Evolutionary conservation across 106 monocot genomes (phyloP).

Genomic region (Triglochin maritima): DNA sequence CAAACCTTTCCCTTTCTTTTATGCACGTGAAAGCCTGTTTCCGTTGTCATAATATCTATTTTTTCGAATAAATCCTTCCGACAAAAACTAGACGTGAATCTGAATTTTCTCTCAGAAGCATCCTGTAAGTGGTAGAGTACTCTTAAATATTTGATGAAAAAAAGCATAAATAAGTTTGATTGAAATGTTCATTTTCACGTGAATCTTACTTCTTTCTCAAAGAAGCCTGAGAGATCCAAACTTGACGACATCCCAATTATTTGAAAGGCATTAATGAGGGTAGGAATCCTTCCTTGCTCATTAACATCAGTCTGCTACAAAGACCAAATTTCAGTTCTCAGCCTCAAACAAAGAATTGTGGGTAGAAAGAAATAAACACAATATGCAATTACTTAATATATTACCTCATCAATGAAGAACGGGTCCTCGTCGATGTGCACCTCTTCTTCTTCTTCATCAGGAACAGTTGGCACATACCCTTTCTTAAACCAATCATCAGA

Average conservation of each 20-base stretch:
- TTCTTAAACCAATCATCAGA: constrained; percentile 81
- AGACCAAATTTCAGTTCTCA: too few relatives aligned
- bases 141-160: constrained; percentile 13
- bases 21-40: constrained; percentile 66
- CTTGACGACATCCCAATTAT: constrained; percentile 84
- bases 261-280: constrained; percentile 77
- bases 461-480: constrained; percentile 49
- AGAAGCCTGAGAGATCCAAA: constrained; percentile 91
- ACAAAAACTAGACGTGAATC: constrained; percentile 69
- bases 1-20: constrained; percentile 49
- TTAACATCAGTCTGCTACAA: constrained; percentile 15
- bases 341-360: too few relatives aligned
- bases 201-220: constrained; percentile 63
- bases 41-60: constrained; percentile 56
- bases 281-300: constrained; percentile 17
- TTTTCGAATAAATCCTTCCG: constrained; percentile 54
- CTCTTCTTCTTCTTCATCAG: constrained; percentile 61
- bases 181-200: background rate
- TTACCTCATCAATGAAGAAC: constrained; percentile 21
- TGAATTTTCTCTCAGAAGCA: constrained; percentile 68
- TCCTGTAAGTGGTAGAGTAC: constrained; percentile 48
- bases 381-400: too few relatives aligned
- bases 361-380: too few relatives aligned
- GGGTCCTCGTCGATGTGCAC: constrained; percentile 16
- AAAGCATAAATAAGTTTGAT: background rate